Percentiles rank a stretch among this genome's conserved stretches.
phyloP scores from a whole-genome alignment of 495 filamentous ascomycete genomes.

The Hypoxylon intermedium region DNA sequence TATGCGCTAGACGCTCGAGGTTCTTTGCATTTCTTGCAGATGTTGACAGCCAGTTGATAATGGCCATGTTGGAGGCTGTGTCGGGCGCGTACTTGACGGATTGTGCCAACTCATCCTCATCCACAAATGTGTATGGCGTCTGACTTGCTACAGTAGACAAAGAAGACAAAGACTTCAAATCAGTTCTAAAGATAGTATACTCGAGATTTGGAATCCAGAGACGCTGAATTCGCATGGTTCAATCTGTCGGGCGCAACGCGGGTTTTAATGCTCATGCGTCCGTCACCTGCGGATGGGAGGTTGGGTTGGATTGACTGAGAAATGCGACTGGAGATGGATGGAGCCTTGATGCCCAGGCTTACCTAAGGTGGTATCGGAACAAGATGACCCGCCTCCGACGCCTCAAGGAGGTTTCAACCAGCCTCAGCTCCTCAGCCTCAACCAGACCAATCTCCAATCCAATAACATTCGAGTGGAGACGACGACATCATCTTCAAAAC shows the following conservation, averaged over 20 bases:
- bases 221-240: too few relatives aligned
- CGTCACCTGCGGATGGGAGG: too few relatives aligned
- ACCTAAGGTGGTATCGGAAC: constrained; percentile 10
- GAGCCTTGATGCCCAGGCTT: not conserved
- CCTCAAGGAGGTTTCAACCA: constrained; percentile 7
- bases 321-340: not conserved
- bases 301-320: not conserved
- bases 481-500: constrained; percentile 16
- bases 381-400: constrained; percentile 11
- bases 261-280: too few relatives aligned
- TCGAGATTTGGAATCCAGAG: too few relatives aligned
- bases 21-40: too few relatives aligned
- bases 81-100: constrained; percentile 9
- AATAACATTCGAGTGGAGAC: constrained; percentile 16
- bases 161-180: not conserved
- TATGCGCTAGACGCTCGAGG: too few relatives aligned
- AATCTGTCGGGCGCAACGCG: too few relatives aligned
- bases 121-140: not conserved
- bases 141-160: not conserved
- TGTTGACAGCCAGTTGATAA: not conserved
- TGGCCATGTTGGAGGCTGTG: constrained; percentile 10
- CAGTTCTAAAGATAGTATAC: not conserved
- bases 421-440: constrained; percentile 24
- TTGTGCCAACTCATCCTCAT: not conserved
- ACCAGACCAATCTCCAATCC: not conserved